Conservation (phyloP, 352 stramenopile genomes). For the Pythium catenulatum region DNA sequence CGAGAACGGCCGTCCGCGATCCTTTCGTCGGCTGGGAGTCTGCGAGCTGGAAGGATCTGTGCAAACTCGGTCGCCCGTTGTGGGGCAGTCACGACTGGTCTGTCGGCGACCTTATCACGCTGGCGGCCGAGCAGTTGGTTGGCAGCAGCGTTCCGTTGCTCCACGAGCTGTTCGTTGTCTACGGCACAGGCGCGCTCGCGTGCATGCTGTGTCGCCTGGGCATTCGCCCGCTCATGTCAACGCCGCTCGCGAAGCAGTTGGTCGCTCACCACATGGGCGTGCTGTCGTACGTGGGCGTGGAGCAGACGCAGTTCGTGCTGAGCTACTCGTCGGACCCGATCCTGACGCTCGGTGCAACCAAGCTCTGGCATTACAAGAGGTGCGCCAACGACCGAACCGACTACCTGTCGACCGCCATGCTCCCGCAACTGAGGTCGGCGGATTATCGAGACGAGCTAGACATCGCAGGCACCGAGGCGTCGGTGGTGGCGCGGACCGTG, state of each 20-base stretch:
- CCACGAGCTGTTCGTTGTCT: neutral
- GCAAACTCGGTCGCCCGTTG: neutral
- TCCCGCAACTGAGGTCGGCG: conserved; percentile 48
- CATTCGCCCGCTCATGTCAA: conserved; percentile 40
- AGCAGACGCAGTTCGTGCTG: conserved; percentile 36
- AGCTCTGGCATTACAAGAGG: conserved; percentile 46
- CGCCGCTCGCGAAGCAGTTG: conserved; percentile 35
- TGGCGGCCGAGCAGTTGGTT: neutral
- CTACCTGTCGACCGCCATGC: conserved; percentile 22
- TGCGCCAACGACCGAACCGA: conserved; percentile 16
- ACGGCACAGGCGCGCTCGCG: neutral
- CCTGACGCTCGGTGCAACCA: conserved; percentile 41
- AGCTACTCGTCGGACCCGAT: conserved; percentile 53
- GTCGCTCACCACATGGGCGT: conserved; percentile 61
- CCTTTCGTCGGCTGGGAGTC: neutral
- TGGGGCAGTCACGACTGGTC: neutral
- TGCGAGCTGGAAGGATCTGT: neutral
- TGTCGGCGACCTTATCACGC: neutral
- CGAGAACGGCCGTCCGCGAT: neutral
- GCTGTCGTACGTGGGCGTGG: conserved; percentile 45
- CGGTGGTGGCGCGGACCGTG: conserved; percentile 57
- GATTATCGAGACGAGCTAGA: conserved; percentile 58
- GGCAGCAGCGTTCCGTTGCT: neutral
- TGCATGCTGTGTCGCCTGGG: conserved; percentile 56
- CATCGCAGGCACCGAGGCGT: conserved; percentile 23